Evolutionary conservation across 768 basidiomycete genomes (phyloP), one percentile per base, ranked within the genome.

Genomic region (Steccherinum ochraceum): DNA sequence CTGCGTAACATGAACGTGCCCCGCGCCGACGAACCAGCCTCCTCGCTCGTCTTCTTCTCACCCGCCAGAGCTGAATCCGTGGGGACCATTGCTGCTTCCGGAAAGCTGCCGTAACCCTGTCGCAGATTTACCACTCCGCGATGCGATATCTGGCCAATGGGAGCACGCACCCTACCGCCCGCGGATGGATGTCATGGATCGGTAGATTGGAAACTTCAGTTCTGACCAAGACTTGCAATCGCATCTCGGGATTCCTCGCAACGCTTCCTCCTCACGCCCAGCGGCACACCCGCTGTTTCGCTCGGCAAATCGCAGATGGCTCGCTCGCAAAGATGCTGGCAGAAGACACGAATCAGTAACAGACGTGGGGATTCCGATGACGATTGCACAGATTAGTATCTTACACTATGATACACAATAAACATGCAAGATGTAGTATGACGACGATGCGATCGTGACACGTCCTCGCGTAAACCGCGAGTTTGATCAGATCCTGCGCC

Each of bases 121-220:
- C 44, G 21, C 40, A 23, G 18, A 35, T 19, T 55, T 50, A 40
- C 21, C 21, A 49, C 46, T 52, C 55, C 51, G 55, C 55, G 55
- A 44, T 50, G 48, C 40, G 45, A 49, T 35, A 35, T 56, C 55
- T 52, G 41, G 52, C 52, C 51, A 50, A 50, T 52, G 27, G 40
- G 50, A 40, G 54, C 35, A 44, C 46, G 44, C 52, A 48, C 49
- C 39, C 19, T 51, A 40, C 10, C 46, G 18, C 35, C 55, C 55
- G 19, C 16, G 41, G 44, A 56, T 52, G 55, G 51, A 1, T 3
- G 5, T 23, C 21, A 5, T 4, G 51, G 35, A 23, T 49, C 55
- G 45, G 46, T 10, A 42, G 45, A 45, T 24, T 56, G 55, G 55
- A 52, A 51, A 35, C 55, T 56, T 56, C 52, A 48, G 30, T 41